Percentiles rank a stretch among this genome's conserved stretches.
Evolutionary conservation across 257 asterid species (phyloP).

Genomic region (Solanum appendiculatum): DNA sequence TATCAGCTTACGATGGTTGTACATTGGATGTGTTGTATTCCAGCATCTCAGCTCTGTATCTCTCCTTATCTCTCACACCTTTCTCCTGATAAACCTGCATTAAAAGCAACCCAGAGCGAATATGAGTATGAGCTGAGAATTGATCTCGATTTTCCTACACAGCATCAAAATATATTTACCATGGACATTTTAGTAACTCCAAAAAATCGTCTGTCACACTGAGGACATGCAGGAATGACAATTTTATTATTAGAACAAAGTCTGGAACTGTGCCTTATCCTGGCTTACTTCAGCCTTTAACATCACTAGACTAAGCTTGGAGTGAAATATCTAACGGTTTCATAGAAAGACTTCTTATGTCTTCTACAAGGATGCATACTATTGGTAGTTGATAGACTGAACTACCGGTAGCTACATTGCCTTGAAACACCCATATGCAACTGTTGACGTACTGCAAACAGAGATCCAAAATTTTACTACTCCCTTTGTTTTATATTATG

Average conservation of each 20-base stretch:
- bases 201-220: background rate
- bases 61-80: constrained; percentile 75
- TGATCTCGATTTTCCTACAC: background rate
- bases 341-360: background rate
- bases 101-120: background rate
- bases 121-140: background rate
- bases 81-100: constrained; percentile 85
- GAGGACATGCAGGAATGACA: background rate
- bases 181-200: background rate
- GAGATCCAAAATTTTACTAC: background rate
- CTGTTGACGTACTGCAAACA: background rate
- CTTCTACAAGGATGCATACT: background rate
- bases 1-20: constrained; percentile 9
- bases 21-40: constrained; percentile 56
- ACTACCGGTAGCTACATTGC: background rate
- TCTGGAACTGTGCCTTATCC: background rate
- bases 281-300: background rate
- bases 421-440: background rate
- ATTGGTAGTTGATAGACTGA: background rate
- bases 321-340: background rate
- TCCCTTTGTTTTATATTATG: background rate
- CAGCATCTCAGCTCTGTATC: constrained; percentile 75
- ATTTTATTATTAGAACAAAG: background rate
- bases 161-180: background rate
- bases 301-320: background rate